These are phyloP conservation scores for Tulasnella calospora DNA, from an alignment of 768 basidiomycete species.

Conservation along the genomic window DNA sequence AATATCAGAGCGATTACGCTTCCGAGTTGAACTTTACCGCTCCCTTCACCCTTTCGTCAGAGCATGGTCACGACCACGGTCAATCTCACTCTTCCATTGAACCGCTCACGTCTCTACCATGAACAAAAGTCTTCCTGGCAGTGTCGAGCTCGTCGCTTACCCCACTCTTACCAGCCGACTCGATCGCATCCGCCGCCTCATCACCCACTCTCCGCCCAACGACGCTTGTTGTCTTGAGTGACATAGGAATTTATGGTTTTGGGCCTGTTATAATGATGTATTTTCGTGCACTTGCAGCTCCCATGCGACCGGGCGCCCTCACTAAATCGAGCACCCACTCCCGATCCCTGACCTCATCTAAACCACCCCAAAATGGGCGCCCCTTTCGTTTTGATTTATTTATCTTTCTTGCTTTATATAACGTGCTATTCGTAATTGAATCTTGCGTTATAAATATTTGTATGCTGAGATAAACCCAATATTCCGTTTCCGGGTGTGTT, in stretches of 20 bases:
- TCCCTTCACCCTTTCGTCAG: conserved; percentile 37
- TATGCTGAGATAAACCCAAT: too few species aligned
- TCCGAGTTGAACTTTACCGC: background rate
- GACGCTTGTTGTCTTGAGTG: too few species aligned
- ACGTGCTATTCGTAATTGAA: too few species aligned
- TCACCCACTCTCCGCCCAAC: conserved; percentile 1
- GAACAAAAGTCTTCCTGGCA: conserved; percentile 35
- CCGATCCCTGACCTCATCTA: too few species aligned
- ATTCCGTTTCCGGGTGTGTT: too few species aligned
- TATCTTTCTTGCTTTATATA: too few species aligned
- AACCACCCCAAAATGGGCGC: too few species aligned
- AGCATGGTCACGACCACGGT: conserved; percentile 63
- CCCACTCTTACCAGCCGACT: conserved; percentile 26
- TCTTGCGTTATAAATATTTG: too few species aligned
- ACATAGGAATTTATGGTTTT: too few species aligned
- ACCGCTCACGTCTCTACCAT: conserved; percentile 25
- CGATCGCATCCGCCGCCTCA: conserved; percentile 26
- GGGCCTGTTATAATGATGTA: background rate
- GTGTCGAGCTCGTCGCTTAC: conserved; percentile 14
- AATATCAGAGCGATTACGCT: background rate
- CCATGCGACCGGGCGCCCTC: background rate
- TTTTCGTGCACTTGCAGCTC: background rate
- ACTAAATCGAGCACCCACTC: too few species aligned
- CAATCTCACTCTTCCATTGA: conserved; percentile 40
- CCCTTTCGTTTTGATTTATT: too few species aligned